phyloP scores from a whole-genome alignment of 2,329 filamentous ascomycete genomes.

The Exophiala alcalophila region DNA sequence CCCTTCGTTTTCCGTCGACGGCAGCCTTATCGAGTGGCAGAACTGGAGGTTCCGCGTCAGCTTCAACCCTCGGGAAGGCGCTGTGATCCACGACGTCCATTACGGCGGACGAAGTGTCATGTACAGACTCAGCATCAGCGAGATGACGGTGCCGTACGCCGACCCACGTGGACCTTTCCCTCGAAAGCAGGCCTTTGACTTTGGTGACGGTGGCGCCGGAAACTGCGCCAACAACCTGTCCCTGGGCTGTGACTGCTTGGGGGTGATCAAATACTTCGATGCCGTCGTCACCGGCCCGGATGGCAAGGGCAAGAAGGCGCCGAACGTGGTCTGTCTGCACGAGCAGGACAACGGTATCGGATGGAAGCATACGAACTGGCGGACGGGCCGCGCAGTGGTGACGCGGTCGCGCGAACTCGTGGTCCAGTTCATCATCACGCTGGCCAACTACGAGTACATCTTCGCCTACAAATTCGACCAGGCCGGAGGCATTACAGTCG shows the following conservation, averaged over 20 bases:
- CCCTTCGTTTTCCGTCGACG: conserved; percentile 59
- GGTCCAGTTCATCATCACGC: conserved; percentile 65
- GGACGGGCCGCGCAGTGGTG: conserved; percentile 61
- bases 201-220: conserved; percentile 67
- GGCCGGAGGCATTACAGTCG: conserved; percentile 58
- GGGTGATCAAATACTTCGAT: conserved; percentile 65
- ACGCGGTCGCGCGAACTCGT: conserved; percentile 62
- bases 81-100: conserved; percentile 60
- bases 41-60: conserved; percentile 66
- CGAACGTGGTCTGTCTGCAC: conserved; percentile 66
- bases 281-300: conserved; percentile 52
- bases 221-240: conserved; percentile 65
- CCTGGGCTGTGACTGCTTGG: conserved; percentile 67
- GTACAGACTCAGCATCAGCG: conserved; percentile 64
- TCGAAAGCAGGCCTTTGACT: conserved; percentile 69
- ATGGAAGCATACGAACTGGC: conserved; percentile 70
- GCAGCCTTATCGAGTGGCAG: conserved; percentile 58
- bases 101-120: conserved; percentile 65
- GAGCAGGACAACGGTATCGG: conserved; percentile 67
- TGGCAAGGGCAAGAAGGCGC: conserved; percentile 51
- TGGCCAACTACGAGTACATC: conserved; percentile 70
- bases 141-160: conserved; percentile 68
- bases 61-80: conserved; percentile 67
- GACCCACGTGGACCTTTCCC: conserved; percentile 65
- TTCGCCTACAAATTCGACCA: conserved; percentile 65